These are phyloP conservation scores for Arxiozyma slooffiae DNA, from an alignment of 1,139 yeast genomes.

Conservation along the genomic window DNA sequence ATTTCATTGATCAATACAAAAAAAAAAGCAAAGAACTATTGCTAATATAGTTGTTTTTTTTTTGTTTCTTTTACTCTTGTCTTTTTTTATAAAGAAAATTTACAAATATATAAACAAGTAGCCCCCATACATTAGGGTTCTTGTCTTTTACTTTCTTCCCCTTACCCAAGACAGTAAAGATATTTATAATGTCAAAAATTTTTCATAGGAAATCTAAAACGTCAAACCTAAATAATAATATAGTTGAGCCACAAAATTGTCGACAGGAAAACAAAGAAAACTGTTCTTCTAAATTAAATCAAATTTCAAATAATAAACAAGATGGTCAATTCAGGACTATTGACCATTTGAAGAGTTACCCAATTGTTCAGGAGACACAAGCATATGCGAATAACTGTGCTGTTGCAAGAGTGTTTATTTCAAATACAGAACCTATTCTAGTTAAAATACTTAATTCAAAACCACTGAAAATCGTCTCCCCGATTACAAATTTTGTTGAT, in stretches of 20 bases:
- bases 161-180: background rate
- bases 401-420: constrained; percentile 33
- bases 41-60: too few relatives aligned
- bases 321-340: constrained; percentile 21
- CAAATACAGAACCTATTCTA: constrained; percentile 38
- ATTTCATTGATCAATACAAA: too few relatives aligned
- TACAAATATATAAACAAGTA: background rate
- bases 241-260: background rate
- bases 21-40: too few relatives aligned
- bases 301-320: background rate
- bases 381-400: constrained; percentile 32
- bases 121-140: background rate
- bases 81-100: too few relatives aligned
- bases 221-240: background rate
- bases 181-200: constrained; percentile 6
- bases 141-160: background rate
- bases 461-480: constrained; percentile 27
- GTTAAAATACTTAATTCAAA: constrained; percentile 30
- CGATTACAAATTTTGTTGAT: constrained; percentile 33
- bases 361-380: constrained; percentile 37
- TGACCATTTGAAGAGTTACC: constrained; percentile 33
- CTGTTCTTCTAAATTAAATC: background rate
- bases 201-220: constrained; percentile 6
- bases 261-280: background rate
- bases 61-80: too few relatives aligned